Base-by-base conservation (phyloP, 1,284 basidiomycete species). In the Irpex rosettiformis region DNA sequence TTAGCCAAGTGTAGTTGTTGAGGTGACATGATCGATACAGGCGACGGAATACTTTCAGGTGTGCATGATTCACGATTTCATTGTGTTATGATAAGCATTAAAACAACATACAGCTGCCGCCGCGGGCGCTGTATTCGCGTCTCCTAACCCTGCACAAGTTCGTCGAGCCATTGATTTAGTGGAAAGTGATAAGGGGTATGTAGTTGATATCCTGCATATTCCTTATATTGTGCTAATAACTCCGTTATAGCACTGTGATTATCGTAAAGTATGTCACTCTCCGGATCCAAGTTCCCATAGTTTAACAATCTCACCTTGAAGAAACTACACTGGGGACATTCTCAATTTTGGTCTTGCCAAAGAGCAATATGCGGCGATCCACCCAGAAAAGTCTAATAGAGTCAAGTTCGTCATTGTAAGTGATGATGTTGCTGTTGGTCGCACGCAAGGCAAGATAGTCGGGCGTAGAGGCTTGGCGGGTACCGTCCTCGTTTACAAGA, bases 341-440 rank as follows among this genome's bases (percentile, higher is more conserved):
- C 82, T 98, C 54, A 94, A 96, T 70, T 97, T 98, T 67, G 94
- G 95, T 47, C 81, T 98, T 5, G 94, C 94, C 3, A 93, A 88
- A 63, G 95, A 98, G 70, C 88, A 93, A 62, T 88, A 88, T 66
- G 82, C 88, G 2, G 87, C 91, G 0, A 75, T 79, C 33, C 83
- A 92, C 61, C 85, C 89, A 0, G 80, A 83, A 22, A 88, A 85
- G 65, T 79, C 84, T 0, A 77, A 87, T 53, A 78, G 80, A 29
- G 83, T 95, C 66, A 88, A 85, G 65, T 91, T 97, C 61, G 77
- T 96, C 43, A 82, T 95, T 59, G 94, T 97, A 10, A 93, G 89
- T 6, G 95, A 98, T 71, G 95, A 98, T 71, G 93, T 96, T 13
- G 87, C 93, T 1, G 94, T 98, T 13, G 89, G 91, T 2, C 82